phyloP scores from a whole-genome alignment of 176 grass and related monocot species.

The Aegilops umbellulata region DNA sequence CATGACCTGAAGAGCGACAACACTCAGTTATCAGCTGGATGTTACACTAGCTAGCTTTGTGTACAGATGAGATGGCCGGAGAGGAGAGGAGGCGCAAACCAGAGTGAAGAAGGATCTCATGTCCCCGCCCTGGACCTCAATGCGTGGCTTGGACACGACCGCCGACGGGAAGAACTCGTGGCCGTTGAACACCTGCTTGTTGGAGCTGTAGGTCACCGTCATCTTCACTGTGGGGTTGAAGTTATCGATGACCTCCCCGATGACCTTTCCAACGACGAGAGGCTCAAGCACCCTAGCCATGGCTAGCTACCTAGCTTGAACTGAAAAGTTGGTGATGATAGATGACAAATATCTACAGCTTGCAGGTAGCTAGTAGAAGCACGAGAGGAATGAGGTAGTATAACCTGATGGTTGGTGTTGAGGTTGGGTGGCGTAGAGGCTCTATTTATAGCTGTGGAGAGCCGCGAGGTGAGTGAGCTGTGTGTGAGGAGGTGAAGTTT shows the following conservation, averaged over 20 bases:
- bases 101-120: slow-evolving; percentile 90
- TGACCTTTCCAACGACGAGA: slow-evolving; percentile 80
- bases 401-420: slow-evolving; percentile 4
- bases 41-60: background rate
- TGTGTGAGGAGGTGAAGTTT: background rate
- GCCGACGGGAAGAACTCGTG: slow-evolving; percentile 87
- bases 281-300: slow-evolving; percentile 82
- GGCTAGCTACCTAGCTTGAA: slow-evolving; percentile 22
- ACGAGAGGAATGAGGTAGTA: slow-evolving; percentile 2
- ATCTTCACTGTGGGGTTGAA: slow-evolving; percentile 83
- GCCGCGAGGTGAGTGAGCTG: background rate
- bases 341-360: background rate
- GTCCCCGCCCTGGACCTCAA: slow-evolving; percentile 84
- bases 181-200: slow-evolving; percentile 88
- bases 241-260: slow-evolving; percentile 90
- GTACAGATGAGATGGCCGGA: background rate
- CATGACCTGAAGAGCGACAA: slow-evolving; percentile 62
- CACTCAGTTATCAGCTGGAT: background rate
- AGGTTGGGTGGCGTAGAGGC: slow-evolving; percentile 6
- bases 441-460: slow-evolving; percentile 62
- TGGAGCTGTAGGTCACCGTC: slow-evolving; percentile 65
- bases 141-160: slow-evolving; percentile 57
- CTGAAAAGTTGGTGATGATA: background rate
- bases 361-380: background rate
- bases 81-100: slow-evolving; percentile 36